phyloP scores from a whole-genome alignment of 768 basidiomycete genomes.

The Mycena chlorophos region DNA sequence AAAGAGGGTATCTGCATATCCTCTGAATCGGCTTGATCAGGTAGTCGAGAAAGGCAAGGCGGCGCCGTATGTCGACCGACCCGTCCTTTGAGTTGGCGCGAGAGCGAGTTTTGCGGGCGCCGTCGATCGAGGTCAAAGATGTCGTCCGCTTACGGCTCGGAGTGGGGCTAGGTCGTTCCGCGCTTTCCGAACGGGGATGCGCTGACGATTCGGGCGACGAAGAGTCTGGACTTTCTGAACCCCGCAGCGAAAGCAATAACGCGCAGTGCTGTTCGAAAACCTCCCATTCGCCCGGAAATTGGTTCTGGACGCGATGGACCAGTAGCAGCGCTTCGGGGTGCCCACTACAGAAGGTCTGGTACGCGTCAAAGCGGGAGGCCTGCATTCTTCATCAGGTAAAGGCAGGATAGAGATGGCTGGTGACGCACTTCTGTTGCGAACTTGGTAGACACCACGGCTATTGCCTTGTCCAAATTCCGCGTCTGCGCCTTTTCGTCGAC shows the following conservation, averaged over 20 bases:
- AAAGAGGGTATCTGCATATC: conserved; percentile 91
- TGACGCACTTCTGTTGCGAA: conserved; percentile 57
- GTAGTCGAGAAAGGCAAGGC: conserved; percentile 77
- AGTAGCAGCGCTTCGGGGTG: conserved; percentile 81
- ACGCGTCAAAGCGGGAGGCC: conserved; percentile 74
- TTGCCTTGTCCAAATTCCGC: conserved; percentile 42
- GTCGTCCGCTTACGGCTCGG: conserved; percentile 39
- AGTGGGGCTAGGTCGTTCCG: conserved; percentile 13
- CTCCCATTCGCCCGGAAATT: conserved; percentile 75
- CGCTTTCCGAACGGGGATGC: conserved; percentile 22
- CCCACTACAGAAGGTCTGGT: conserved; percentile 84
- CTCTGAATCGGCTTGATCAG: conserved; percentile 97
- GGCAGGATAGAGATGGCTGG: not conserved
- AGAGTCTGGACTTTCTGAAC: conserved; percentile 25
- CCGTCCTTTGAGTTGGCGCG: conserved; percentile 39
- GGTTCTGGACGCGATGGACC: conserved; percentile 63
- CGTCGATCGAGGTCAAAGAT: conserved; percentile 55
- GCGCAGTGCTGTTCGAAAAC: conserved; percentile 81
- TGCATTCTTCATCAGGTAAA: conserved; percentile 34
- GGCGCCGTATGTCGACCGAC: conserved; percentile 29
- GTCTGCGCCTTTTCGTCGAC: conserved; percentile 24
- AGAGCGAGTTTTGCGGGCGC: conserved; percentile 38
- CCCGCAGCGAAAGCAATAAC: conserved; percentile 44
- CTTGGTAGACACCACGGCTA: conserved; percentile 53
- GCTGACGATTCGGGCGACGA: conserved; percentile 20